Evolutionary conservation across 768 basidiomycete species (phyloP), one percentile per base, ranked within the genome.

Genomic region (Hypholoma fasciculare): DNA sequence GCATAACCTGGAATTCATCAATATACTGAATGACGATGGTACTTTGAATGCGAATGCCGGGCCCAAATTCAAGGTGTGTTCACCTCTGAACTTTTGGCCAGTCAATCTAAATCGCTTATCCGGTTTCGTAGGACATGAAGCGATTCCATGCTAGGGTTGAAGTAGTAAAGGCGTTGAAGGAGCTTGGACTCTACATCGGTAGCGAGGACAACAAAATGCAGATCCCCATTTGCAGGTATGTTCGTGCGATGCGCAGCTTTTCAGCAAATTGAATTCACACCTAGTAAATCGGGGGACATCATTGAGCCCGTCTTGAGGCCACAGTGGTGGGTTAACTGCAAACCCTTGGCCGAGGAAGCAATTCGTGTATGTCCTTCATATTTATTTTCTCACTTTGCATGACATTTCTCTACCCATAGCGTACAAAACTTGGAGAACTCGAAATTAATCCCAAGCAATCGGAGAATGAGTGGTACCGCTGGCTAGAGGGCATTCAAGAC

Each of bases 261-360:
- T 42, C 40, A 17, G 13, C 55, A 34, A 34, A 34, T 36, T 8
- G 8, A 12, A 42, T 54, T 37, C 11, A 9, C 40, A 12, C 1
- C 39, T 36, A 96, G 92, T 64, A 96, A 97, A 82, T 97, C 94
- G 2, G 96, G 96, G 1, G 97, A 99, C 69, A 73, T 99, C 54
- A 97, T 98, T 63, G 97, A 99, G 72, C 89, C 92, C 1, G 77
- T 98, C 19, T 77, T 98, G 66, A 98, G 97, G 72, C 97, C 97
- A 0, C 97, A 99, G 70, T 99, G 97, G 97, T 99, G 96, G 96
- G 90, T 99, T 37, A 86, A 88, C 71, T 96, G 95, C 76, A 86
- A 92, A 72, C 89, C 90, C 1, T 77, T 98, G 52, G 95, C 96
- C 0, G 89, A 94, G 52, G 92, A 95, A 66, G 94, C 92, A 5